Evolutionary conservation across 2,329 filamentous ascomycete genomes (phyloP).

Genomic region (Epichloe scottii): DNA sequence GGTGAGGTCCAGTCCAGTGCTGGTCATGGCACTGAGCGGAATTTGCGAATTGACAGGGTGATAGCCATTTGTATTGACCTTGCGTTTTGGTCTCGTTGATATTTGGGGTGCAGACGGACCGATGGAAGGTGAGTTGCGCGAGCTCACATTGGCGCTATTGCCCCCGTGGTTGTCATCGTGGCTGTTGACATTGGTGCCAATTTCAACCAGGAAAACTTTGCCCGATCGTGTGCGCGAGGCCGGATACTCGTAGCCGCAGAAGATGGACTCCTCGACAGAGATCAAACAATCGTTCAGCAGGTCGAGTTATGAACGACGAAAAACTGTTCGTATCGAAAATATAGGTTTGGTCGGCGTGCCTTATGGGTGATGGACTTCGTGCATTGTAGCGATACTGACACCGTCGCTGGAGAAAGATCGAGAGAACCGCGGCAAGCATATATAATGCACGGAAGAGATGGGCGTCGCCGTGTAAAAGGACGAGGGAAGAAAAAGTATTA

Average conservation of each 20-base stretch:
- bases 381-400: conserved; percentile 11
- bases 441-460: not conserved
- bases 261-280: not conserved
- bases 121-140: conserved; percentile 39
- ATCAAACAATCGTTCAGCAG: not conserved
- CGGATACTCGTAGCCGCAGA: not conserved
- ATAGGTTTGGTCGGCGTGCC: conserved; percentile 4
- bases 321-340: not conserved
- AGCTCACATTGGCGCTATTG: conserved; percentile 35
- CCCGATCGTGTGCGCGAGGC: not conserved
- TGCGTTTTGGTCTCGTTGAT: conserved; percentile 36
- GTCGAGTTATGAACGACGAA: conserved; percentile 3
- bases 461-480: not conserved
- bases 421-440: not conserved
- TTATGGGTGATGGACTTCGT: conserved; percentile 8
- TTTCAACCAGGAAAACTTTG: conserved; percentile 17
- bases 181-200: conserved; percentile 27
- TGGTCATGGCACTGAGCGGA: conserved; percentile 44
- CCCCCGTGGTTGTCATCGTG: conserved; percentile 23
- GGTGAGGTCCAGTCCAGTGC: conserved; percentile 61
- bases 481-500: not conserved
- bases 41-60: conserved; percentile 37
- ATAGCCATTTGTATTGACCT: conserved; percentile 40
- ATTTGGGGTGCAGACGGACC: conserved; percentile 21
- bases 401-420: conserved; percentile 1